Base-by-base conservation (phyloP, 2,329 filamentous ascomycete genomes). In the Ascochyta clinopodiicola region DNA sequence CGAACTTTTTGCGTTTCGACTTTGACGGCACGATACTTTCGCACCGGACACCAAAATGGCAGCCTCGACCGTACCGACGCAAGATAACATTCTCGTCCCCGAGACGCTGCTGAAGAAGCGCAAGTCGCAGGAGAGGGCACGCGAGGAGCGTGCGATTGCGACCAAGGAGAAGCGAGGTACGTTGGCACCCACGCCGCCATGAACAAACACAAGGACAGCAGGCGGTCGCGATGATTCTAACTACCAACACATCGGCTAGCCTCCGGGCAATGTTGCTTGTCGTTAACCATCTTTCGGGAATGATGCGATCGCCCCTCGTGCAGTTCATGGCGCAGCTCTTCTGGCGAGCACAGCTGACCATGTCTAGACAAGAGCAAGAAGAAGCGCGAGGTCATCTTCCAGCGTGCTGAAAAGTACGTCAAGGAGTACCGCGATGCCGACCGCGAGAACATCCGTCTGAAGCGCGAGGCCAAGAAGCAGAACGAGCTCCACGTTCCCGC, bases 21-120 rank as follows among this genome's bases (percentile, higher is more conserved):
- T 46, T 56, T 17, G 52, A 56, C 52, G 52, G 52, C 52, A 56
- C 52, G 52, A 56, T 55, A 32, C 36, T 32, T 51, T 56, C 52
- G 52, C 52, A 56, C 52, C 52, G 52, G 52, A 56, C 52, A 56
- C 52, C 52, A 51, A 21, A 51, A 40, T 50, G 37, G 25, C 48
- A 39, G 78, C 76, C 78, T 96, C 92, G 83, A 88, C 88, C 82
- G 91, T 96, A 77, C 92, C 95, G 71, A 96, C 92, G 81, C 83
- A 93, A 82, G 91, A 97, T 81, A 90, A 98, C 81, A 88, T 99
- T 80, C 86, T 98, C 80, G 92, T 98, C 79, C 95, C 95, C 73
- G 95, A 99, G 91, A 99, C 95, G 75, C 91, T 99, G 77, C 88
- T 99, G 81, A 99, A 99, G 91, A 99, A 99, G 92, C 91, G 95